These are phyloP conservation scores for Coniochaeta ligniaria DNA, from an alignment of 2,329 filamentous ascomycete genomes.

Conservation along the genomic window DNA sequence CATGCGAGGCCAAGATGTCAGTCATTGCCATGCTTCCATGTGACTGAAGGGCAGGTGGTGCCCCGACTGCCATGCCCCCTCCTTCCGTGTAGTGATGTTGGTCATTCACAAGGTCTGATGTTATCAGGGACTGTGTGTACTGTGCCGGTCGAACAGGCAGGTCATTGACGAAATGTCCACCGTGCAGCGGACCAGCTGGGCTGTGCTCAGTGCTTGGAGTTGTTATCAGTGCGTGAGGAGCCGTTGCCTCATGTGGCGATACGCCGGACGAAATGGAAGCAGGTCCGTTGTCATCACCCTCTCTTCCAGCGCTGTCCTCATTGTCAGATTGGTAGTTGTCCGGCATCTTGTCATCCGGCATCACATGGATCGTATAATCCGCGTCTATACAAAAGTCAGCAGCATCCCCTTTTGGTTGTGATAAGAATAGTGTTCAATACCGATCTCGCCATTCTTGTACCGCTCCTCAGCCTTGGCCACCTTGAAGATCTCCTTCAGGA, in stretches of 20 bases:
- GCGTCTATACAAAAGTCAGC: slow-evolving; percentile 28
- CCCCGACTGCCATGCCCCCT: slow-evolving; percentile 24
- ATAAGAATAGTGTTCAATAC: slow-evolving; percentile 24
- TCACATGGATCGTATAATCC: slow-evolving; percentile 39
- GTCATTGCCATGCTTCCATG: slow-evolving; percentile 29
- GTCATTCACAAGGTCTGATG: slow-evolving; percentile 30
- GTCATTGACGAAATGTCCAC: slow-evolving; percentile 30
- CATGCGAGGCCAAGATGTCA: slow-evolving; percentile 39
- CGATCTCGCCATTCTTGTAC: slow-evolving; percentile 48
- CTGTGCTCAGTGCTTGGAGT: slow-evolving; percentile 27
- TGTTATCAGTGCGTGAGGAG: slow-evolving; percentile 26
- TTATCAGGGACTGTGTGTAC: slow-evolving; percentile 32
- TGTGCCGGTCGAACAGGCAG: slow-evolving; percentile 35
- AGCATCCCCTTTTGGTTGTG: background rate
- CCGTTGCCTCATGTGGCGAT: slow-evolving; percentile 25
- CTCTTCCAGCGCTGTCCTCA: slow-evolving; percentile 32
- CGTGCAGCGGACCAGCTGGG: slow-evolving; percentile 21
- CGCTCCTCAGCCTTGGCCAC: slow-evolving; percentile 51
- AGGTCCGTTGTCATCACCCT: slow-evolving; percentile 35
- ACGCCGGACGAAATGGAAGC: slow-evolving; percentile 22
- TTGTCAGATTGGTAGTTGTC: slow-evolving; percentile 41
- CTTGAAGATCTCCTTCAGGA: slow-evolving; percentile 54
- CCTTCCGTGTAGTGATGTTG: slow-evolving; percentile 33
- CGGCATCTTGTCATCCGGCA: slow-evolving; percentile 42
- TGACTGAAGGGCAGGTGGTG: slow-evolving; percentile 23